A percentile compares a stretch with the other conserved stretches of the same genome.
Conservation (phyloP, 805 yeast genomes). For the Schizosaccharomyces octosporus region DNA sequence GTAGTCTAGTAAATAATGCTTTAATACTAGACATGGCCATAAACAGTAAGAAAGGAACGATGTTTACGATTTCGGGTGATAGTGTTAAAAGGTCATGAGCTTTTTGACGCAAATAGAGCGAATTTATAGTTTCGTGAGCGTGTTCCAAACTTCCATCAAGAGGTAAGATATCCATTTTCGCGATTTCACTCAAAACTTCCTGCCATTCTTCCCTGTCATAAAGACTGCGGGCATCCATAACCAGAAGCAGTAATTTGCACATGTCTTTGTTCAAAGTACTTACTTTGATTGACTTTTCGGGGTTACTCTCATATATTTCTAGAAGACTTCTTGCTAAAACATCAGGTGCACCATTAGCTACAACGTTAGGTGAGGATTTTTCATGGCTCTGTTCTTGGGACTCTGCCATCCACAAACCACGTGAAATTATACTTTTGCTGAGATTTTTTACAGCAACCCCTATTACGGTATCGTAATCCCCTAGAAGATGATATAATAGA, state of each 20-base stretch:
- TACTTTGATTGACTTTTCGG: not conserved
- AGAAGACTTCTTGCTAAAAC: not conserved
- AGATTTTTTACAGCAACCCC: not conserved
- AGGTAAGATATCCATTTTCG: not conserved
- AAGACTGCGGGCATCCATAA: not conserved
- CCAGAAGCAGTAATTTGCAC: not conserved
- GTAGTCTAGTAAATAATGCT: not conserved
- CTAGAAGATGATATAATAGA: slow-evolving; percentile 63
- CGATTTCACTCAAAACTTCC: not conserved
- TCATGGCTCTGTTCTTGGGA: not conserved
- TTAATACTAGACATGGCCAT: not conserved
- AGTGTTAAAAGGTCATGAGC: not conserved
- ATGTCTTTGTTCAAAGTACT: not conserved
- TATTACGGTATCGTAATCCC: slow-evolving; percentile 57
- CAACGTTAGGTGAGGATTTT: not conserved
- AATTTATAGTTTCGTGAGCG: not conserved
- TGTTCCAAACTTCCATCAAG: not conserved
- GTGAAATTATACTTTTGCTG: not conserved
- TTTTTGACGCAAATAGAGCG: not conserved
- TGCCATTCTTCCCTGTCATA: not conserved
- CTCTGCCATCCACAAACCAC: not conserved
- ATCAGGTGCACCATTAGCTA: not conserved
- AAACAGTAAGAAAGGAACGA: not conserved
- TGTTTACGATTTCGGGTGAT: not conserved
- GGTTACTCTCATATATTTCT: not conserved